Percentiles rank a stretch among this genome's conserved stretches.
These are phyloP conservation scores for Tolypocladium guangdongense DNA, from an alignment of 2,329 filamentous ascomycete genomes.

Conservation along the genomic window DNA sequence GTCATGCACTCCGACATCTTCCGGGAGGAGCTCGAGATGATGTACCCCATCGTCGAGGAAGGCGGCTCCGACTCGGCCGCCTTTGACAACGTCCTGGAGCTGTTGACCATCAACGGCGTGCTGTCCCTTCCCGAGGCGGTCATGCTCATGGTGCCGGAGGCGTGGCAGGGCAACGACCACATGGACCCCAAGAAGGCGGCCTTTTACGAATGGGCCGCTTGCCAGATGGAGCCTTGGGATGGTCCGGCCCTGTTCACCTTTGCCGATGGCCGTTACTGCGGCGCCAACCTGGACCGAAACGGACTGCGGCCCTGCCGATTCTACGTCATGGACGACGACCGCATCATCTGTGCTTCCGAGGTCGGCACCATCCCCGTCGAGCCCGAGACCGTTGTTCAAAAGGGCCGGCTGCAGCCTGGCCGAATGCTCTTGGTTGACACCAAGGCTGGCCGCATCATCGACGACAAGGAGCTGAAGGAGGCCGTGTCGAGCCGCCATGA, in stretches of 20 bases:
- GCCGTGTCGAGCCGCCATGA: constrained; percentile 79
- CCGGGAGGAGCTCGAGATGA: constrained; percentile 76
- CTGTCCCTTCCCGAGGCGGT: constrained; percentile 90
- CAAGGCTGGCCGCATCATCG: constrained; percentile 78
- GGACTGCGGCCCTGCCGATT: constrained; percentile 91
- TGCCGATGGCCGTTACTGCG: constrained; percentile 90
- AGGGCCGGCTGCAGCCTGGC: constrained; percentile 86
- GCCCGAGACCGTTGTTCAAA: constrained; percentile 80
- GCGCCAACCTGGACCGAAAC: constrained; percentile 93
- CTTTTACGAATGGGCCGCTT: constrained; percentile 97
- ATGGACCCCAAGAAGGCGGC: constrained; percentile 95
- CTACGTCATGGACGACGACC: constrained; percentile 93
- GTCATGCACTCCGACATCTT: constrained; percentile 89
- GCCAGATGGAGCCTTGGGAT: constrained; percentile 99
- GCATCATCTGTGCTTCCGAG: constrained; percentile 94
- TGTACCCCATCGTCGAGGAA: constrained; percentile 94
- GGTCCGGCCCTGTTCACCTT: constrained; percentile 95
- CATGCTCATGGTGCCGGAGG: constrained; percentile 98
- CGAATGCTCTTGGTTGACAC: constrained; percentile 96
- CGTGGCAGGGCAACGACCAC: constrained; percentile 85
- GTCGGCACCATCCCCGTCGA: constrained; percentile 90
- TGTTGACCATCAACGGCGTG: constrained; percentile 91
- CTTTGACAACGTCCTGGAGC: constrained; percentile 92
- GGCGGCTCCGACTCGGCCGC: constrained; percentile 94
- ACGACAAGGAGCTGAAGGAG: constrained; percentile 83